A percentile compares a stretch with the other conserved stretches of the same genome.
These are phyloP conservation scores for Isabelozyma rhagii DNA, from an alignment of 805 yeast genomes.

Conservation along the genomic window DNA sequence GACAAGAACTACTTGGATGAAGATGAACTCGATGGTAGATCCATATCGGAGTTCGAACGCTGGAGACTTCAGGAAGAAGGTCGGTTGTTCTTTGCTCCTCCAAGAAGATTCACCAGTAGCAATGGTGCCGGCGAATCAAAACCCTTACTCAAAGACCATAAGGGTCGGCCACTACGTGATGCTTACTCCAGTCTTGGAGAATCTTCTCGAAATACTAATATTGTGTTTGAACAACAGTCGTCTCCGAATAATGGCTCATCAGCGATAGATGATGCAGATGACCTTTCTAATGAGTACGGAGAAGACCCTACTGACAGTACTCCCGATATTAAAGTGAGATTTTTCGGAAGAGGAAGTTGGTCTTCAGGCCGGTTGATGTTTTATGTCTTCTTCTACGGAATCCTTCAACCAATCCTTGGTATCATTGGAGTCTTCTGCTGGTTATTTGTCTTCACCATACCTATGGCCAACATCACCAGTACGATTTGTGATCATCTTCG, in stretches of 20 bases:
- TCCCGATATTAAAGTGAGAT: constrained; percentile 46
- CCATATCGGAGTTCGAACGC: constrained; percentile 76
- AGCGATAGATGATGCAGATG: constrained; percentile 4
- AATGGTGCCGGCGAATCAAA: constrained; percentile 22
- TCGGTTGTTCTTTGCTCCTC: constrained; percentile 76
- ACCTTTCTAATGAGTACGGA: constrained; percentile 9
- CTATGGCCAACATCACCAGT: constrained; percentile 80
- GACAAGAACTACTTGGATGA: constrained; percentile 82
- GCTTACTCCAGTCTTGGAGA: constrained; percentile 30
- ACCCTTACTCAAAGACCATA: constrained; percentile 41
- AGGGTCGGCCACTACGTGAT: constrained; percentile 38
- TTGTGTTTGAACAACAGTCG: not conserved
- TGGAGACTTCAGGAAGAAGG: constrained; percentile 85
- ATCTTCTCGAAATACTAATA: constrained; percentile 3
- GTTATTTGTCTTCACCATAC: constrained; percentile 85
- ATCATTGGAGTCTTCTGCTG: constrained; percentile 63
- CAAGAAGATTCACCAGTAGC: constrained; percentile 36
- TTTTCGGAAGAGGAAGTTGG: constrained; percentile 94
- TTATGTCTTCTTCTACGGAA: constrained; percentile 63
- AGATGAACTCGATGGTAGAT: constrained; percentile 85
- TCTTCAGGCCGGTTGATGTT: constrained; percentile 76
- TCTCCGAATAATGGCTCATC: not conserved
- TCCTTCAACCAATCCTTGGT: constrained; percentile 65
- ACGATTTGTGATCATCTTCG: constrained; percentile 74
- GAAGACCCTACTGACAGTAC: constrained; percentile 6